Base-by-base conservation (phyloP, 495 filamentous ascomycete species). In the Daldinia caldariorum region DNA sequence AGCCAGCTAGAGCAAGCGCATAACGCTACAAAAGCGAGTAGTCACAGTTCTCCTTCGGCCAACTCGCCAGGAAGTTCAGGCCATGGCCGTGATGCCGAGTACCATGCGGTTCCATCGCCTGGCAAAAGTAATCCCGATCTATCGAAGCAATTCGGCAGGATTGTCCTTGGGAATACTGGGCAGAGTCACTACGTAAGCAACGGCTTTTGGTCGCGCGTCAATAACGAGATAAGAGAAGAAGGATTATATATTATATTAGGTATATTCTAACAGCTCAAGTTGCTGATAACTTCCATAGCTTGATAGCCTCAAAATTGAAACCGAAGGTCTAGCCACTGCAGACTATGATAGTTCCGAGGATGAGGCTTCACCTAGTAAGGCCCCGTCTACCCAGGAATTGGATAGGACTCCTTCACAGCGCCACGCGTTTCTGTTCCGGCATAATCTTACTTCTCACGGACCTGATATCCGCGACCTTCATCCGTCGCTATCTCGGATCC, bases 391-490 rank as follows among this genome's bases (percentile, higher is more conserved):
- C 1, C 72, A 73, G 31, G 83, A 84, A 63, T 61, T 82, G 34
- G 72, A 79, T 1, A 76, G 79, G 37, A 77, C 79, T 14, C 79
- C 85, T 9, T 76, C 73, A n/a, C 83, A 84, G 43, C 82, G 84
- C n/a, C 81, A 86, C 71, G 83, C 80, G 13, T 87, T 88, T 72
- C 70, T 88, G 2, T 87, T 88, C 70, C 66, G 78, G 41, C 82
- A 86, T 38, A 83, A 83, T 57, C 61, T 83, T 18, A 76, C 58
- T 14, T 35, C 71, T 20, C 63, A 68, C 8, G 60, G 68, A 22
- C 77, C 79, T 5, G 71, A 83, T 34, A 62, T 84, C 9, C 67
- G 76, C 18, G 78, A 81, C 0, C 78, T 88, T 32, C 83, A 83
- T 26, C 87, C 87, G 37, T 47, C 83, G 4, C 82, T 85, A 0